phyloP scores from a whole-genome alignment of 2,329 filamentous ascomycete genomes.

The Spiromastix sp. region DNA sequence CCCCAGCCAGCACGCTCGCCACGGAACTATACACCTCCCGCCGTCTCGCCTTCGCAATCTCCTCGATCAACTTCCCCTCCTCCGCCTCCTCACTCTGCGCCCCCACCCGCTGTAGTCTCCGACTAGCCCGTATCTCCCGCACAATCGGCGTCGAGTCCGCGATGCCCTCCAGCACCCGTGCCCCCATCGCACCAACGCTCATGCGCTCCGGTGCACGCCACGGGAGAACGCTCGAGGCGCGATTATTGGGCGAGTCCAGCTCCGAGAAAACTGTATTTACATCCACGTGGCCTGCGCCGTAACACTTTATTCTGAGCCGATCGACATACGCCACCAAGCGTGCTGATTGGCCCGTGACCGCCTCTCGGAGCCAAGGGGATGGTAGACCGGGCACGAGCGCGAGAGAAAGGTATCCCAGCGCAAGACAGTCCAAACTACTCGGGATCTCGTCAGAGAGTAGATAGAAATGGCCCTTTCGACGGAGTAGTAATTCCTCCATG shows the following conservation, averaged over 20 bases:
- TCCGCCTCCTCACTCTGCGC: slow-evolving; percentile 18
- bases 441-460: slow-evolving; percentile 44
- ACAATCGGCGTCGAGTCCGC: slow-evolving; percentile 28
- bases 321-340: slow-evolving; percentile 36
- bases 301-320: slow-evolving; percentile 27
- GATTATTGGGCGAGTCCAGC: slow-evolving; percentile 10
- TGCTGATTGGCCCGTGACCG: slow-evolving; percentile 42
- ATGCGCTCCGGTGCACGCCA: slow-evolving; percentile 27
- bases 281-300: slow-evolving; percentile 19
- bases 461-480: slow-evolving; percentile 45
- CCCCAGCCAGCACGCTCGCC: slow-evolving; percentile 23
- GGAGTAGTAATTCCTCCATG: slow-evolving; percentile 52
- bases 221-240: slow-evolving; percentile 18
- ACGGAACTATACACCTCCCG: slow-evolving; percentile 28
- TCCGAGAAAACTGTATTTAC: slow-evolving; percentile 3
- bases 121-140: slow-evolving; percentile 26
- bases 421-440: slow-evolving; percentile 66
- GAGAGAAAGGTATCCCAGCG: slow-evolving; percentile 67
- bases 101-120: slow-evolving; percentile 25
- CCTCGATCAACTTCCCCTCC: slow-evolving; percentile 17
- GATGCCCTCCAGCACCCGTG: slow-evolving; percentile 24
- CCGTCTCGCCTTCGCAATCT: slow-evolving; percentile 17
- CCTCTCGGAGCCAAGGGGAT: slow-evolving; percentile 51
- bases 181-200: slow-evolving; percentile 22
- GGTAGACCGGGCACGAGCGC: slow-evolving; percentile 55